These are phyloP conservation scores for Pinus albicaulis DNA, from an alignment of 75 land plant species.

Conservation along the genomic window DNA sequence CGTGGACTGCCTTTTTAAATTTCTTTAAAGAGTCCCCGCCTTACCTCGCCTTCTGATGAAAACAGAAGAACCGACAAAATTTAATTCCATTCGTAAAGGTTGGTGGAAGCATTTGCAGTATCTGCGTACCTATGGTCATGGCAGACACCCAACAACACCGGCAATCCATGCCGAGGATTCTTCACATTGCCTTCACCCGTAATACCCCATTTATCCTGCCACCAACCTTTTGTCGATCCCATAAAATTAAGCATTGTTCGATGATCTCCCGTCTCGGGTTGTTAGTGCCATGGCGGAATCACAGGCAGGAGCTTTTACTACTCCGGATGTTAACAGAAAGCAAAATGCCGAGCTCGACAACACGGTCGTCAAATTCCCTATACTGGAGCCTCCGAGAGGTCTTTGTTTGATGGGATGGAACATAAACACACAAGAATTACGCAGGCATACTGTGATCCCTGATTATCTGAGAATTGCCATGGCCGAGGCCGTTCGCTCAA, in stretches of 20 bases:
- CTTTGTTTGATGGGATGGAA: slow-evolving; percentile 38
- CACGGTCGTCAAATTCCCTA: slow-evolving; percentile 24
- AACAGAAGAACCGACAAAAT: not conserved
- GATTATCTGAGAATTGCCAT: slow-evolving; percentile 62
- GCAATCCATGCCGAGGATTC: not conserved
- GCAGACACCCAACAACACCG: not conserved
- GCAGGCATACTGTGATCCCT: slow-evolving; percentile 46
- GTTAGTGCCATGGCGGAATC: not conserved
- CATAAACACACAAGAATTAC: slow-evolving; percentile 52
- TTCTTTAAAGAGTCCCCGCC: too few relatives aligned
- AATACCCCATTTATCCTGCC: not conserved
- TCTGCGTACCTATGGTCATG: not conserved
- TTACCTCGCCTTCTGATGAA: too few relatives aligned
- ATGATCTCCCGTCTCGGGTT: too few relatives aligned
- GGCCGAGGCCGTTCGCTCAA: slow-evolving; percentile 47
- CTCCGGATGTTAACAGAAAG: not conserved
- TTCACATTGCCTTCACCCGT: not conserved
- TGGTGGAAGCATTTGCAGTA: slow-evolving; percentile 1
- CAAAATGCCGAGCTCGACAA: not conserved
- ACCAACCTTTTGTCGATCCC: not conserved
- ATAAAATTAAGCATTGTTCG: not conserved
- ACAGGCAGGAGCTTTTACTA: not conserved
- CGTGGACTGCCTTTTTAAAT: too few relatives aligned
- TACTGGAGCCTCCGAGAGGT: slow-evolving; percentile 34
- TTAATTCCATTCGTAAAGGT: not conserved